phyloP scores from a whole-genome alignment of 1,284 basidiomycete genomes.

The Uromyces viciae-fabae region DNA sequence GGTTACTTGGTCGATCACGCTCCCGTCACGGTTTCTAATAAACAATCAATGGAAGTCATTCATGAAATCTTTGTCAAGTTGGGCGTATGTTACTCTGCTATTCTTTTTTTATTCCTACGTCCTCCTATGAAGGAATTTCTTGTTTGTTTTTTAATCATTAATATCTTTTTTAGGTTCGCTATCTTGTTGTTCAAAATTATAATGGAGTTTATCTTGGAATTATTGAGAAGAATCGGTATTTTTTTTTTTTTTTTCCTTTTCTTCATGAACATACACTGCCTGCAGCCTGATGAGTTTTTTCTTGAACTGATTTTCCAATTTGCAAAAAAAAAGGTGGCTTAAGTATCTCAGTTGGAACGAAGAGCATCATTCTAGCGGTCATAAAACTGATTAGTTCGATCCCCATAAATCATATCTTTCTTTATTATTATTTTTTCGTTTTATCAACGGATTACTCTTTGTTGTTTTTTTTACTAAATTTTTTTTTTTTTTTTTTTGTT shows the following conservation, averaged over 20 bases:
- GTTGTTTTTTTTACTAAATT: too few relatives aligned
- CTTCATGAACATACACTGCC: not conserved
- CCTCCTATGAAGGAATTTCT: not conserved
- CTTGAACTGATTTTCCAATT: not conserved
- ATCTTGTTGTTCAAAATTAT: constrained; percentile 35
- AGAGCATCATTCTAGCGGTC: not conserved
- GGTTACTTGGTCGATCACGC: constrained; percentile 31
- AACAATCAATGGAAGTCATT: constrained; percentile 31
- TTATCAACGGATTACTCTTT: too few relatives aligned
- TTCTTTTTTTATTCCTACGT: too few relatives aligned
- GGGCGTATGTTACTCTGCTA: constrained; percentile 28
- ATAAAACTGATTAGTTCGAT: constrained; percentile 13
- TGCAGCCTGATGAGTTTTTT: not conserved
- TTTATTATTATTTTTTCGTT: too few relatives aligned
- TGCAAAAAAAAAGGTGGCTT: not conserved
- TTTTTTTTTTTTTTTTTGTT: too few relatives aligned
- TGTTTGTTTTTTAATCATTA: not conserved
- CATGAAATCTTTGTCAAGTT: constrained; percentile 37
- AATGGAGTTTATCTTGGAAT: constrained; percentile 27
- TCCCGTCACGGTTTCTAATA: constrained; percentile 23
- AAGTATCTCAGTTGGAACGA: constrained; percentile 18
- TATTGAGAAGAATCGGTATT: constrained; percentile 38
- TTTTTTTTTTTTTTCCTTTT: not conserved
- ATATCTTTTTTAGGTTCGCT: constrained; percentile 10
- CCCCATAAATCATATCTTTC: too few relatives aligned